Base-by-base conservation (phyloP, 306 rosid species). In the Trifolium fragiferum region DNA sequence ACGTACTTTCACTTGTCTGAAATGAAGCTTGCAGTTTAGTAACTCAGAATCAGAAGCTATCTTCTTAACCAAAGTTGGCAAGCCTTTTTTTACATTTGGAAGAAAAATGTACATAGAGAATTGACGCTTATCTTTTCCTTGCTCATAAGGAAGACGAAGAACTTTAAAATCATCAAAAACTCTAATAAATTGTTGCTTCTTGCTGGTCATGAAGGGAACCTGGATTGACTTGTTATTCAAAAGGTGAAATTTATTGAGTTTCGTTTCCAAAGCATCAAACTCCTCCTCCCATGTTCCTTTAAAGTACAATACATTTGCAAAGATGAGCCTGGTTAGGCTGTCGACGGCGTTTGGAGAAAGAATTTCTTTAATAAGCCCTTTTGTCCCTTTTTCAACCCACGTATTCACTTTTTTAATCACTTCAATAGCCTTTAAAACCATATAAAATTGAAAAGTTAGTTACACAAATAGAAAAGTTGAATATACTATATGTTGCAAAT, bases 221-320 rank as follows among this genome's bases (percentile, higher is more conserved):
- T 81, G 78, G 63, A 88, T 86, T 33, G 82, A 61, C 71, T 82
- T 86, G 41, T 92, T 92, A 54, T 79, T 71, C 4, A 83, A 85
- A 66, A 88, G 90, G 84, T 85, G 81, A 80, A 93, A 91, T 46
- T 88, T 89, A 23, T 72, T 15, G 35, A 86, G 85, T 75, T 85
- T 76, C 0, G 97, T 93, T 38, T 44, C 18, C 6, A 86, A 84
- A 61, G 86, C 84, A 75, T 90, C 86, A 59, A 93, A 93, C 75
- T 80, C 70, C 38, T 84, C 81, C 44, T 16, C 72, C 97, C 98
- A 90, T 2, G 67, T 86, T 51, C 98, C 98, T 73, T 90, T 93
- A 83, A 93, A 93, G 84, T 93, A 90, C 4, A 93, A 44, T 5
- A 93, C 98, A 73, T 90, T 93, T 12, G 93, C 88, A 59, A 89